A percentile compares a stretch with the other conserved stretches of the same genome.
Evolutionary conservation across 179 eudicot genomes (phyloP).

Genomic region (Vitellaria paradoxa): DNA sequence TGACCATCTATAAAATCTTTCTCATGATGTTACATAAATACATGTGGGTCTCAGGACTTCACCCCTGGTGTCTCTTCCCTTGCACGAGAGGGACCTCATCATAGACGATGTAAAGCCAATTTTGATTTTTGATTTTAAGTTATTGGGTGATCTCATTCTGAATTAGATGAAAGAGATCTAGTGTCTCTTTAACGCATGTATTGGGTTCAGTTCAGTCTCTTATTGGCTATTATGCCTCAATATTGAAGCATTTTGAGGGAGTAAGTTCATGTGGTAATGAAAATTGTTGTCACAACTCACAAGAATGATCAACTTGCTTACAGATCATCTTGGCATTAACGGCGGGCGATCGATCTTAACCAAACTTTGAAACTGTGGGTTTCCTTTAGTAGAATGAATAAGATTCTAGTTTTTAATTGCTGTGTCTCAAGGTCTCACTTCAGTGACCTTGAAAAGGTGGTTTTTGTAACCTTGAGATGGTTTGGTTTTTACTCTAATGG

Average conservation of each 20-base stretch:
- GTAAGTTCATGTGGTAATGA: neutral
- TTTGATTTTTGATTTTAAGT: neutral
- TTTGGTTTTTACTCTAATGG: neutral
- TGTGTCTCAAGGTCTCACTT: neutral
- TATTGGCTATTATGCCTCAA: neutral
- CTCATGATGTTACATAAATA: no score
- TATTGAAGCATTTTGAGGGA: constrained; percentile 8
- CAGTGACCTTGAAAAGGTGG: neutral
- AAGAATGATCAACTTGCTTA: neutral
- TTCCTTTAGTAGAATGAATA: no score
- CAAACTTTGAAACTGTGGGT: no score
- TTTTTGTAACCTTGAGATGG: neutral
- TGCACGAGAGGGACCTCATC: neutral
- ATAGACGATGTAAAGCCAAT: neutral
- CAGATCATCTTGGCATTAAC: no score
- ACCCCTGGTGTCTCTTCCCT: neutral
- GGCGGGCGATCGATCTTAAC: no score
- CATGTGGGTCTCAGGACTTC: no score
- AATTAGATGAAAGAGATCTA: no score
- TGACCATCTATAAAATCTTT: neutral
- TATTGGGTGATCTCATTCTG: no score
- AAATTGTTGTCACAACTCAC: no score
- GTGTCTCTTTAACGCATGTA: no score
- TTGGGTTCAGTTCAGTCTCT: no score
- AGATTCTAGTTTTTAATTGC: no score